These are phyloP conservation scores for Naganishia friedmannii DNA, from an alignment of 768 basidiomycete genomes.

Conservation along the genomic window DNA sequence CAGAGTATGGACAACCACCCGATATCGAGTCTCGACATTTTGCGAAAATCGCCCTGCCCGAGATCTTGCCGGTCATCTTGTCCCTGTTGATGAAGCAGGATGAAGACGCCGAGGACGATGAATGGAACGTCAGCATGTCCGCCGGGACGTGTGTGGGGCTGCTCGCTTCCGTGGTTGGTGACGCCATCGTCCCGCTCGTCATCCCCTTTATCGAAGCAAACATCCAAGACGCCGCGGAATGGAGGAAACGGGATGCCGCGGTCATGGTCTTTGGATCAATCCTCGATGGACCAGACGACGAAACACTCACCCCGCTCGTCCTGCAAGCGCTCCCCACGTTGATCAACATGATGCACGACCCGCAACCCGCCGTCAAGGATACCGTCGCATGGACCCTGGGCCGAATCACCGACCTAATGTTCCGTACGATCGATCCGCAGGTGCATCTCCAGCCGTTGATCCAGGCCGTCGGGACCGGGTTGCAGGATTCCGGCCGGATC, in stretches of 20 bases:
- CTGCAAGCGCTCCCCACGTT: constrained; percentile 89
- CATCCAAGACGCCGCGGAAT: constrained; percentile 77
- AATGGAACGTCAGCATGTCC: constrained; percentile 98
- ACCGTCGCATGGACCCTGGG: constrained; percentile 98
- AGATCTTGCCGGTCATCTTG: constrained; percentile 89
- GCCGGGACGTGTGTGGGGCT: constrained; percentile 86
- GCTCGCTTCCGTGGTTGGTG: constrained; percentile 84
- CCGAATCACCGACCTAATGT: constrained; percentile 84
- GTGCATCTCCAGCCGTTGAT: constrained; percentile 80
- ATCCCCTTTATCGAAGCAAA: constrained; percentile 98
- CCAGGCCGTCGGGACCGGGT: constrained; percentile 73
- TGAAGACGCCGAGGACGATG: constrained; percentile 95
- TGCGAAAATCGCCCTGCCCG: constrained; percentile 88
- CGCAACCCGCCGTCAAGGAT: constrained; percentile 82
- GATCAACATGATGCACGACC: constrained; percentile 91
- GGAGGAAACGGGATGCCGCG: constrained; percentile 94
- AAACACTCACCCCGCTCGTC: constrained; percentile 81
- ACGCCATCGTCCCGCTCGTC: constrained; percentile 83
- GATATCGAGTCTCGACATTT: constrained; percentile 84
- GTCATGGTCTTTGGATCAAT: constrained; percentile 99
- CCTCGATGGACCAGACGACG: constrained; percentile 89
- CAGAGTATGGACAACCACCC: constrained; percentile 71
- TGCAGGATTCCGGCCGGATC: constrained; percentile 78
- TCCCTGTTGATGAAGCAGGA: constrained; percentile 85
- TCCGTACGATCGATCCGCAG: constrained; percentile 81